Evolutionary conservation across 1,284 basidiomycete species (phyloP).

Genomic region (Peniophora sp.): DNA sequence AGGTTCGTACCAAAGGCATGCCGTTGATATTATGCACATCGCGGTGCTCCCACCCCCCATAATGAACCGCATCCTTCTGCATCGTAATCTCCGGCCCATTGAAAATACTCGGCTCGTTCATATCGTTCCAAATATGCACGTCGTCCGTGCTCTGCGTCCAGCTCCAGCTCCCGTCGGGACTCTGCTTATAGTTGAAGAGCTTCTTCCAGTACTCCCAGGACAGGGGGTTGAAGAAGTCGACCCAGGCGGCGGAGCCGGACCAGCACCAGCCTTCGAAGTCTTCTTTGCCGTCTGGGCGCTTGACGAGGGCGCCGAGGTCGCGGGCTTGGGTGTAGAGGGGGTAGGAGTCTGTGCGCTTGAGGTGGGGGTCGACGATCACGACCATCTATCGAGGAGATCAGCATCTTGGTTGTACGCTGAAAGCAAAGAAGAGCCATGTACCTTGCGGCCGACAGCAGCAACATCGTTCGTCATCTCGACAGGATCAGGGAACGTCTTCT

Average conservation of each 20-base stretch:
- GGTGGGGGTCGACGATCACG: constrained; percentile 93
- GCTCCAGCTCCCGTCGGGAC: constrained; percentile 40
- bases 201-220: constrained; percentile 89
- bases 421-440: constrained; percentile 19
- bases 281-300: constrained; percentile 65
- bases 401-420: neutral
- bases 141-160: constrained; percentile 75
- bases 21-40: constrained; percentile 94
- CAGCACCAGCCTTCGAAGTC: constrained; percentile 99
- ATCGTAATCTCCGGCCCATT: constrained; percentile 98
- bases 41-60: constrained; percentile 95
- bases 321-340: constrained; percentile 84
- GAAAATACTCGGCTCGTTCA: constrained; percentile 99
- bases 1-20: constrained; percentile 65
- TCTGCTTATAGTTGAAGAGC: constrained; percentile 63
- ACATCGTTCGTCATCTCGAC: constrained; percentile 90
- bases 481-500: constrained; percentile 88
- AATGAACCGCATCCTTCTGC: constrained; percentile 89
- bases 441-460: constrained; percentile 82
- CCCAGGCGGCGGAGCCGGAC: constrained; percentile 92
- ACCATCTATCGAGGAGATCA: constrained; percentile 64
- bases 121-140: constrained; percentile 96
- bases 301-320: constrained; percentile 77
- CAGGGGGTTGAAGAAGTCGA: constrained; percentile 92
- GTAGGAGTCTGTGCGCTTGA: constrained; percentile 79